Percentiles rank a stretch among this genome's conserved stretches.
phyloP scores from a whole-genome alignment of 2,329 filamentous ascomycete genomes.

The Allantophomopsis lycopodina region DNA sequence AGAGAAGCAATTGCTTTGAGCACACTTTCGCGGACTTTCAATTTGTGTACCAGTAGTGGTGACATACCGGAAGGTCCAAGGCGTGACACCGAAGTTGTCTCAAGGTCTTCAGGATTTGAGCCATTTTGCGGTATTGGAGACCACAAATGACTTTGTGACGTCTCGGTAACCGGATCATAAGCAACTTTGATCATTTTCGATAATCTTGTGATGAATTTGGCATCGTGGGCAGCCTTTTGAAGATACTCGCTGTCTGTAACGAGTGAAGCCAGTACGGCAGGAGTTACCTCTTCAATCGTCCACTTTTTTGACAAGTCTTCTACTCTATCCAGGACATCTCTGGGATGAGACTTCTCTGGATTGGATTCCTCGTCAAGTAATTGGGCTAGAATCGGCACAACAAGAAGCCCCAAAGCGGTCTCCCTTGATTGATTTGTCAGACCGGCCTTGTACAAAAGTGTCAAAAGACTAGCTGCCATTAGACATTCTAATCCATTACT shows the following conservation, averaged over 20 bases:
- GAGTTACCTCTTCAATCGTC: constrained; percentile 54
- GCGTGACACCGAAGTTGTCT: constrained; percentile 20
- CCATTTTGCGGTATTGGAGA: constrained; percentile 18
- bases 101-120: constrained; percentile 9
- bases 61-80: constrained; percentile 47
- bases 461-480: constrained; percentile 55
- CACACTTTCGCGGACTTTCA: constrained; percentile 62
- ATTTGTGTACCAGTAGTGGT: constrained; percentile 48
- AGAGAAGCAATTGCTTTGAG: constrained; percentile 74
- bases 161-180: constrained; percentile 42
- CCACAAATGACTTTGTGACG: constrained; percentile 37
- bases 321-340: constrained; percentile 21
- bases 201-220: constrained; percentile 44
- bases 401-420: constrained; percentile 47
- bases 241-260: constrained; percentile 66
- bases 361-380: constrained; percentile 42
- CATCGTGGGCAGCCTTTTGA: constrained; percentile 71
- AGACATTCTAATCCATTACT: constrained; percentile 44
- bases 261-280: constrained; percentile 63
- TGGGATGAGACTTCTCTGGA: constrained; percentile 20
- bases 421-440: constrained; percentile 52
- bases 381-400: constrained; percentile 56
- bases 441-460: constrained; percentile 54
- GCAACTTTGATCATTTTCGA: constrained; percentile 51
- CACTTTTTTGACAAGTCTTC: constrained; percentile 26